Base-by-base conservation (phyloP, 2,329 filamentous ascomycete genomes). In the Beauveria sp. region DNA sequence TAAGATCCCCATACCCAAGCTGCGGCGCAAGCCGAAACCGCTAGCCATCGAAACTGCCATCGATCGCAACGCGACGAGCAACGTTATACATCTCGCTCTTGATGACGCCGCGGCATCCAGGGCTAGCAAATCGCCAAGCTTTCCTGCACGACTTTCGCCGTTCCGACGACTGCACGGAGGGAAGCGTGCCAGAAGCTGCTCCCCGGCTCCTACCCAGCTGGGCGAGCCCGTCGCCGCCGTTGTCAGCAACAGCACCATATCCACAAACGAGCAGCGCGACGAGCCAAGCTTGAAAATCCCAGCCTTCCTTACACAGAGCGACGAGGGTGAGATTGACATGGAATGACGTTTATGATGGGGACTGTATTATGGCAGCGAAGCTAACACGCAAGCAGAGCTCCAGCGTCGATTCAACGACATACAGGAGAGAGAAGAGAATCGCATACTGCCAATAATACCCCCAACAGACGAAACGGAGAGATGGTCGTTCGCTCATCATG, bases 361-460 rank as follows among this genome's bases (percentile, higher is more conserved):
- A 14, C 22, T n/a, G 8, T 22, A 20, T 6, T 9, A 22, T 42
- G 20, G 14, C 20, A 20, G 22, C 55, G n/a, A 42, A 28, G 16
- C 49, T 60, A 53, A 60, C 49, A 28, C 16, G 14, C 65, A 82
- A 81, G 79, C 34, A 80, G 84, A 65, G 72, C 78, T 40, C 65
- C 67, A 64, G 40, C 10, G 18, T 9, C 82, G 79, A 65, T 85
- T 83, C 65, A 74, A 77, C 22, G 81, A 85, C 26, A 73, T 86
- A 45, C 74, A 74, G 20, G 83, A 80, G 80, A 75, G 76, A 49
- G 83, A 86, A 68, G 78, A 80, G 50, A 70, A 77, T 38, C 34
- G 34, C 34, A 38, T 38, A 38, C 12, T 38, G 26, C 79, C 83
- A 46, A 62, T 80, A 7, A 68, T 75, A 30, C 75, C 75, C 58